phyloP scores from a whole-genome alignment of 768 basidiomycete species.

The Lactifluus hygrophoroides region DNA sequence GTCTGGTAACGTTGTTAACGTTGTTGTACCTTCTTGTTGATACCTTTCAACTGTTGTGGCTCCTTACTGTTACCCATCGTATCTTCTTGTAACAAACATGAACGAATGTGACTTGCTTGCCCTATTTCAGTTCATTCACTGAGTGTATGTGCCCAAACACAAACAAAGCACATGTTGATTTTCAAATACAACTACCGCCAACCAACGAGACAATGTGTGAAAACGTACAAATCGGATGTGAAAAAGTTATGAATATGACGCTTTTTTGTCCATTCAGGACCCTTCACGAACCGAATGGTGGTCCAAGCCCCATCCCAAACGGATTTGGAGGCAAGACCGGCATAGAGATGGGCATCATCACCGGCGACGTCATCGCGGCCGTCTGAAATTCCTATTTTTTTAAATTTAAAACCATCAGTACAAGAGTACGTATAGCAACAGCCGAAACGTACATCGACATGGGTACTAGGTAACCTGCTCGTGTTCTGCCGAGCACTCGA shows the following conservation, averaged over 20 bases:
- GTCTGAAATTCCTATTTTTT: constrained; percentile 10
- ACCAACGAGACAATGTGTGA: not conserved
- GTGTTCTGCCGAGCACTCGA: constrained; percentile 72
- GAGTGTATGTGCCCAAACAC: no score
- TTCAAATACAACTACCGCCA: no score
- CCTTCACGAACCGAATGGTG: constrained; percentile 14
- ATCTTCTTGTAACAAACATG: no score
- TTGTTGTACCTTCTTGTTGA: not conserved
- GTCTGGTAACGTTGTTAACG: not conserved
- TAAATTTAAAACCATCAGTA: not conserved
- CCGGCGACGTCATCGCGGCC: constrained; percentile 4
- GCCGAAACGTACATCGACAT: constrained; percentile 52
- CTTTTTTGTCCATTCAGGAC: no score
- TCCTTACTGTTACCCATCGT: no score
- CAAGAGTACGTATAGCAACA: no score
- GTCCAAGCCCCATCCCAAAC: constrained; percentile 13
- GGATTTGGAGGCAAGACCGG: constrained; percentile 7
- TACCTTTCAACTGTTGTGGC: not conserved
- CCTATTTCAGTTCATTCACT: no score
- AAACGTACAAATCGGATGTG: not conserved
- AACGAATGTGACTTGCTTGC: no score
- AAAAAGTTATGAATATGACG: no score
- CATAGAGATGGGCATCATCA: constrained; percentile 7
- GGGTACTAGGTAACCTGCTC: constrained; percentile 78
- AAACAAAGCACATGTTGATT: no score